A percentile compares a stretch with the other conserved stretches of the same genome.
Evolutionary conservation across 2,329 filamentous ascomycete species (phyloP).

Genomic region (Ascochyta fabae): DNA sequence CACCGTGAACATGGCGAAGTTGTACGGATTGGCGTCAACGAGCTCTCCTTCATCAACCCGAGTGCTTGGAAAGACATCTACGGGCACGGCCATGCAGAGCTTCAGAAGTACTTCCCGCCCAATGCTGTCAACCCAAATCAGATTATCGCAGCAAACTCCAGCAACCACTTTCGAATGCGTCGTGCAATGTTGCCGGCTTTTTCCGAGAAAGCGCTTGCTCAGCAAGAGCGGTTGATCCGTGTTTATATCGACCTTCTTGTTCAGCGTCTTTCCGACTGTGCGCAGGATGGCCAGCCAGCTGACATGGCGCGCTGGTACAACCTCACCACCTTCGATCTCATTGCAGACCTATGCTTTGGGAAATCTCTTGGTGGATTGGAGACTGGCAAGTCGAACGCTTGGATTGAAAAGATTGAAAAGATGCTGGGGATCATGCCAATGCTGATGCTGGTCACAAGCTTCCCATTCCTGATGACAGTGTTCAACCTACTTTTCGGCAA

Average conservation of each 20-base stretch:
- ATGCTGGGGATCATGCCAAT: constrained; percentile 16
- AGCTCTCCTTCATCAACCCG: constrained; percentile 50
- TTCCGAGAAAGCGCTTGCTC: constrained; percentile 19
- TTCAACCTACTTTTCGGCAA: constrained; percentile 10
- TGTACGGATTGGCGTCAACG: constrained; percentile 50
- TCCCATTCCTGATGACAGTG: constrained; percentile 5
- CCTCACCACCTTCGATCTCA: constrained; percentile 32
- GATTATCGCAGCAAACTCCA: constrained; percentile 42
- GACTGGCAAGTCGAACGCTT: constrained; percentile 12
- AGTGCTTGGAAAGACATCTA: constrained; percentile 46
- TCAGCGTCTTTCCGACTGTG: constrained; percentile 8
- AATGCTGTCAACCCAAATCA: constrained; percentile 41
- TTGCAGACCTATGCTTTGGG: constrained; percentile 33
- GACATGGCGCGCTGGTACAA: constrained; percentile 29
- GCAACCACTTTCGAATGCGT: constrained; percentile 48
- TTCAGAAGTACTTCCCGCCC: constrained; percentile 20
- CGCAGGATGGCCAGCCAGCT: background rate
- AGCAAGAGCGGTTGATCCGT: constrained; percentile 22
- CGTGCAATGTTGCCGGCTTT: constrained; percentile 49
- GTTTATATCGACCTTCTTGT: constrained; percentile 20
- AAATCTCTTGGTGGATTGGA: constrained; percentile 30
- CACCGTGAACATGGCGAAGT: constrained; percentile 52
- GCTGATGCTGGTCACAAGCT: constrained; percentile 13
- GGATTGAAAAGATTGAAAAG: constrained; percentile 20
- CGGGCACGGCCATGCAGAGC: constrained; percentile 32